Base-by-base conservation (phyloP, 2,329 filamentous ascomycete species). In the Helminthosporium solani region DNA sequence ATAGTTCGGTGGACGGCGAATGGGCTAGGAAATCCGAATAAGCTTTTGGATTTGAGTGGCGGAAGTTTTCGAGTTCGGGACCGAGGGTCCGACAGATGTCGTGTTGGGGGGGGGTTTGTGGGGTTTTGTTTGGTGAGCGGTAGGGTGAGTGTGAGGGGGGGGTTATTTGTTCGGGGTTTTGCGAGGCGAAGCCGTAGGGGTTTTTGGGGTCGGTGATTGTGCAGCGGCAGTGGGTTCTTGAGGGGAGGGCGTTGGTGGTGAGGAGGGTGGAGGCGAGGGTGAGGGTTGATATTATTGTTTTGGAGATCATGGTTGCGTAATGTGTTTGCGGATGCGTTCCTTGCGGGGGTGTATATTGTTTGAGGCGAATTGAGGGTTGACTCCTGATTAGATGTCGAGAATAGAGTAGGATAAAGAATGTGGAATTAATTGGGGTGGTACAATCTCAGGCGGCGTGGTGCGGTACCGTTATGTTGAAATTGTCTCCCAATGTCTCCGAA, bases 151-250 rank as follows among this genome's bases (percentile, higher is more conserved):
- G 53, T 16, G 60, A 56, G 9, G 59, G 52, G 25, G 46, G 20
- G 45, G 47, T n/a, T 44, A 61, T 47, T 40, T 37, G 37, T 37
- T 30, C 42, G 20, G 30, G 40, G 30, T 37, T 47, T 34, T 16
- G 7, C 7, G 42, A 41, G 41, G 18, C 31, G 9, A 39, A 42
- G 27, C 36, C 34, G 46, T 49, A 39, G 14, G 41, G 33, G 38
- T 56, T 44, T 16, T 50, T 49, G 36, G 28, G 14, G 20, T 40
- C 36, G 34, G 60, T 47, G 31, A 67, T 50, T 28, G 54, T 50
- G 49, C 65, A 68, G 40, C 58, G 61, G 53, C 65, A 68, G 39
- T 59, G 58, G 18, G 60, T 60, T 37, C 56, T 52, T 37, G 63
- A 57, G 33, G 60, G 55, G 11, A 53, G 50, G 18, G 65, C 62